Percentiles rank a stretch among this genome's conserved stretches.
Evolutionary conservation across 169 alveolate genomes (phyloP).

Genomic region (Plasmodium cynomolgi): DNA sequence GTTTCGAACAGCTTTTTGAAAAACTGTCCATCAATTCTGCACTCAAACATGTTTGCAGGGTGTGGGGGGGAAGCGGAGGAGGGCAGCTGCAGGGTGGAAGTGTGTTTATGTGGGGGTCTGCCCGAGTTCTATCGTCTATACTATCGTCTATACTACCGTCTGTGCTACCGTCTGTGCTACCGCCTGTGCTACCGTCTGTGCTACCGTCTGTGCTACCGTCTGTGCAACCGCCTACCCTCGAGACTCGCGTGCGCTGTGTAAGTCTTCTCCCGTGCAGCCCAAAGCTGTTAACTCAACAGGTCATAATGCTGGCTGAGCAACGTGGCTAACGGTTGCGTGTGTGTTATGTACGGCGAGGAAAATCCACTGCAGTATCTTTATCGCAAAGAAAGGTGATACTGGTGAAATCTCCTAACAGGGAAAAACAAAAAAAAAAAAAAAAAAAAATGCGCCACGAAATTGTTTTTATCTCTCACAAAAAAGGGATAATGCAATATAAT

Average conservation of each 20-base stretch:
- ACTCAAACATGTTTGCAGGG: slow-evolving; percentile 81
- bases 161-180: not conserved
- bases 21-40: slow-evolving; percentile 86
- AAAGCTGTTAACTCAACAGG: not conserved
- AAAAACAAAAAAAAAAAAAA: not conserved
- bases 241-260: not conserved
- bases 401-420: not conserved
- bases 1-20: slow-evolving; percentile 87
- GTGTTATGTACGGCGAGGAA: not conserved
- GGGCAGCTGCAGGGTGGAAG: not conserved
- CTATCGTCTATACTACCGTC: not conserved
- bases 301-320: not conserved
- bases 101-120: not conserved
- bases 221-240: not conserved
- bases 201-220: not conserved
- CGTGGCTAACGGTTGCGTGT: not conserved
- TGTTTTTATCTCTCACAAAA: not conserved
- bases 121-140: not conserved
- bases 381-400: not conserved
- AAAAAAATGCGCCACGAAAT: not conserved
- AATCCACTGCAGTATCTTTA: not conserved
- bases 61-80: not conserved
- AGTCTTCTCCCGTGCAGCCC: not conserved
- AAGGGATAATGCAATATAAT: not conserved
- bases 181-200: not conserved